phyloP scores from a whole-genome alignment of 768 basidiomycete species.

The Daedalea quercina region DNA sequence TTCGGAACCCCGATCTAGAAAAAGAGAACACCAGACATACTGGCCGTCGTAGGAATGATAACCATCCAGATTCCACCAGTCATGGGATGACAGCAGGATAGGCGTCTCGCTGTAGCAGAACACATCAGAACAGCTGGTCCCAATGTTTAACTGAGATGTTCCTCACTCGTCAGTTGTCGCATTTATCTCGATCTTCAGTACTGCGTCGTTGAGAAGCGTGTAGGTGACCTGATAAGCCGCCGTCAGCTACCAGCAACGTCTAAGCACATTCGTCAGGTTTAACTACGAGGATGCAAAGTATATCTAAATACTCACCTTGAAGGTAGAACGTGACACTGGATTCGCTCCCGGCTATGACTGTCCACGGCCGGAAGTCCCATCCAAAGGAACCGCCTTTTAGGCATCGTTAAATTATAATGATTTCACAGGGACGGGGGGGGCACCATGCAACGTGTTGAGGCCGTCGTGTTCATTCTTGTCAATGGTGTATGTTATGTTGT shows the following conservation, averaged over 20 bases:
- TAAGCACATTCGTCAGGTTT: too few relatives aligned
- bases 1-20: too few relatives aligned
- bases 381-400: neutral
- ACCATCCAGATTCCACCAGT: conserved; percentile 2
- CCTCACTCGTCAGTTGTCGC: neutral
- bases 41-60: neutral
- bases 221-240: neutral
- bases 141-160: too few relatives aligned
- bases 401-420: too few relatives aligned
- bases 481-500: too few relatives aligned
- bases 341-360: neutral
- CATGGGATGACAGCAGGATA: neutral
- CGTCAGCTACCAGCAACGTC: too few relatives aligned
- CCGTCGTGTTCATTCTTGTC: conserved; percentile 2
- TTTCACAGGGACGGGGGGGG: too few relatives aligned
- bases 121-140: too few relatives aligned
- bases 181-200: neutral
- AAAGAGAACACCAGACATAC: too few relatives aligned
- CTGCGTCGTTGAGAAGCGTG: neutral
- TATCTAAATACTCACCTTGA: neutral
- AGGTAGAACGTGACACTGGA: neutral
- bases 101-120: neutral
- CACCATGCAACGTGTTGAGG: conserved; percentile 3
- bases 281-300: neutral
- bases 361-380: neutral